Conservation (phyloP, 345 rosid genomes). For the Salix purpurea region DNA sequence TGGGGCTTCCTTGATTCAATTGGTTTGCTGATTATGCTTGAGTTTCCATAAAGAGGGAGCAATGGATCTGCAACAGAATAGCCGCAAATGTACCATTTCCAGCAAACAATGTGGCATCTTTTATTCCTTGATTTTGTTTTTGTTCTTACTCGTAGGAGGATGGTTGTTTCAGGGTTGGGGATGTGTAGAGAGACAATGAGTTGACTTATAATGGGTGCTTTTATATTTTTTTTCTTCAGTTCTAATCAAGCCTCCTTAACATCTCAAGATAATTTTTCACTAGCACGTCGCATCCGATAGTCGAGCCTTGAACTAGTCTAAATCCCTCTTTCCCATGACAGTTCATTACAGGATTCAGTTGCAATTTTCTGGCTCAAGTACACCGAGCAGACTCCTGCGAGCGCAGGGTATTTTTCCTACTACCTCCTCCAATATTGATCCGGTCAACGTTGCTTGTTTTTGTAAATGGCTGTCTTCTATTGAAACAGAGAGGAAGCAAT, state of each 20-base stretch:
- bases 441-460: background rate
- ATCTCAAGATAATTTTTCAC: background rate
- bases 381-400: too few relatives aligned
- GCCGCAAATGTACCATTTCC: conserved; percentile 27
- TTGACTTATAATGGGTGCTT: conserved; percentile 23
- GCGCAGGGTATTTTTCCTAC: background rate
- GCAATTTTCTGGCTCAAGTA: background rate
- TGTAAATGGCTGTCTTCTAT: background rate
- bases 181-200: conserved; percentile 33
- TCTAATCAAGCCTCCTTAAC: background rate
- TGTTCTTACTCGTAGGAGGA: conserved; percentile 13
- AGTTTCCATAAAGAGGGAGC: conserved; percentile 15
- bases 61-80: conserved; percentile 16
- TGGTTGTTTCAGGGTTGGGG: conserved; percentile 12
- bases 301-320: background rate
- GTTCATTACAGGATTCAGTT: background rate
- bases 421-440: background rate
- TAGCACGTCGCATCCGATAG: background rate
- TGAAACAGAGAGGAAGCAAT: background rate
- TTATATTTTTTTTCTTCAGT: background rate
- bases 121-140: conserved; percentile 9
- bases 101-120: conserved; percentile 22
- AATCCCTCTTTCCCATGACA: background rate
- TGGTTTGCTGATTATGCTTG: conserved; percentile 9
- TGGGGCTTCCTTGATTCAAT: conserved; percentile 19